Conservation (phyloP, 768 basidiomycete genomes). For the Tephrocybe sp. region DNA sequence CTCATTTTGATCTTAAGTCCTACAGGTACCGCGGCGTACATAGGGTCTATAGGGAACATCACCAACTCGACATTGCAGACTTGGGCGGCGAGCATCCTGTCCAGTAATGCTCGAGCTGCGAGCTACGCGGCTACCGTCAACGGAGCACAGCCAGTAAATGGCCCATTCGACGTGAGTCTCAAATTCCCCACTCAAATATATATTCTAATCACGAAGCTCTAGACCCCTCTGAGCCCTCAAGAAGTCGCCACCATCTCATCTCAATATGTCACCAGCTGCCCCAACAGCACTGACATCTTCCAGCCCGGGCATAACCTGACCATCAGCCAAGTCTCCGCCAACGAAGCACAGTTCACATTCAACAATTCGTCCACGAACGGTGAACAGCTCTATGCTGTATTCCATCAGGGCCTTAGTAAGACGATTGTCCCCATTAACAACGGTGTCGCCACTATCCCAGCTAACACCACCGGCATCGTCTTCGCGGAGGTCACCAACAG, state of each 20-base stretch:
- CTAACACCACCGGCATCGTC: conserved; percentile 11
- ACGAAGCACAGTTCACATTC: conserved; percentile 25
- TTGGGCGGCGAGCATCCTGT: conserved; percentile 48
- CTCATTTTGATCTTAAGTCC: neutral
- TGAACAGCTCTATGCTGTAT: conserved; percentile 34
- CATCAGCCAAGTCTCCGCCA: conserved; percentile 25
- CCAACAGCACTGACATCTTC: conserved; percentile 45
- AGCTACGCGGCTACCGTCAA: conserved; percentile 42
- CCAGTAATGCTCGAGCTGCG: conserved; percentile 50
- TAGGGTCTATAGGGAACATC: conserved; percentile 44
- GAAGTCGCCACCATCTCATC: conserved; percentile 28
- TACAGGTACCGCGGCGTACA: conserved; percentile 46
- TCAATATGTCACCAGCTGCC: conserved; percentile 47
- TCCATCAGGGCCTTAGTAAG: conserved; percentile 38
- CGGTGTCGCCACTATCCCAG: conserved; percentile 11
- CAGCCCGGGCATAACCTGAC: conserved; percentile 43
- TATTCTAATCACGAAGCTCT: neutral
- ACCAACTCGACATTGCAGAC: conserved; percentile 35
- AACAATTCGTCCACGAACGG: conserved; percentile 12
- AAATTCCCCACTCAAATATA: neutral
- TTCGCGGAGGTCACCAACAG: conserved; percentile 14
- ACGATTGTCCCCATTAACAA: conserved; percentile 14
- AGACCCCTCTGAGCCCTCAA: conserved; percentile 17
- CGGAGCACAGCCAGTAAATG: conserved; percentile 39
- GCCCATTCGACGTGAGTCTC: conserved; percentile 39